Percentiles rank a stretch among this genome's conserved stretches.
Evolutionary conservation across 1,284 basidiomycete species (phyloP).

Genomic region (Neonothopanus nambi): DNA sequence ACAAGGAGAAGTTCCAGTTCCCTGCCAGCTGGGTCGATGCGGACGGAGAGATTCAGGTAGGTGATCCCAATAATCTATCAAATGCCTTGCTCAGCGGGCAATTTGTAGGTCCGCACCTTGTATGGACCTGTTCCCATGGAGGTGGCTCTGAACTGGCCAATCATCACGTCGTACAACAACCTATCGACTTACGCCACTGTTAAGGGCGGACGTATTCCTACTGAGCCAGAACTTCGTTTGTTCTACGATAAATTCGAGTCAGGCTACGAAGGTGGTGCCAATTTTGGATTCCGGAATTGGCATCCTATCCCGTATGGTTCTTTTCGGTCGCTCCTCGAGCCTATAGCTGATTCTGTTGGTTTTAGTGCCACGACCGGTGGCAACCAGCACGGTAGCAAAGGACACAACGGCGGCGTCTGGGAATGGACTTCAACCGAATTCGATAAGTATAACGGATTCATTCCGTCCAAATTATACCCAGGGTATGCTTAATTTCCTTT

Average conservation of each 20-base stretch:
- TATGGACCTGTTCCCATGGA: conserved; percentile 84
- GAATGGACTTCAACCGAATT: conserved; percentile 93
- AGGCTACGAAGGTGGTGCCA: conserved; percentile 74
- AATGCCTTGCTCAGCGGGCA: background rate
- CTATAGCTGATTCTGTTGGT: background rate
- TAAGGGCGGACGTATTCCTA: conserved; percentile 90
- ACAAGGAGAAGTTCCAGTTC: conserved; percentile 38
- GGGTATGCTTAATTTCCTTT: conserved; percentile 48
- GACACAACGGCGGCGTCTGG: conserved; percentile 95
- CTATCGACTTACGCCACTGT: conserved; percentile 79
- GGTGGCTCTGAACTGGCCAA: conserved; percentile 83
- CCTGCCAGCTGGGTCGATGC: conserved; percentile 67
- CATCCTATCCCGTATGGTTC: conserved; percentile 79
- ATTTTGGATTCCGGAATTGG: conserved; percentile 91
- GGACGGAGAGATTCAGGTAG: conserved; percentile 51
- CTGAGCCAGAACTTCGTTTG: conserved; percentile 82
- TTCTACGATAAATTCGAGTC: conserved; percentile 74
- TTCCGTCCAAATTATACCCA: conserved; percentile 78
- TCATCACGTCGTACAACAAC: conserved; percentile 80
- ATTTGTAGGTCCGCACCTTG: conserved; percentile 73
- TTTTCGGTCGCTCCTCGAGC: background rate
- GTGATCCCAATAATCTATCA: conserved; percentile 7
- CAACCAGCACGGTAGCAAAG: conserved; percentile 41
- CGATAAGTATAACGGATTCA: conserved; percentile 74
- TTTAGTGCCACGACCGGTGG: conserved; percentile 63